Base-by-base conservation (phyloP, 176 grass and related monocot genomes). In the Typha latifolia region DNA sequence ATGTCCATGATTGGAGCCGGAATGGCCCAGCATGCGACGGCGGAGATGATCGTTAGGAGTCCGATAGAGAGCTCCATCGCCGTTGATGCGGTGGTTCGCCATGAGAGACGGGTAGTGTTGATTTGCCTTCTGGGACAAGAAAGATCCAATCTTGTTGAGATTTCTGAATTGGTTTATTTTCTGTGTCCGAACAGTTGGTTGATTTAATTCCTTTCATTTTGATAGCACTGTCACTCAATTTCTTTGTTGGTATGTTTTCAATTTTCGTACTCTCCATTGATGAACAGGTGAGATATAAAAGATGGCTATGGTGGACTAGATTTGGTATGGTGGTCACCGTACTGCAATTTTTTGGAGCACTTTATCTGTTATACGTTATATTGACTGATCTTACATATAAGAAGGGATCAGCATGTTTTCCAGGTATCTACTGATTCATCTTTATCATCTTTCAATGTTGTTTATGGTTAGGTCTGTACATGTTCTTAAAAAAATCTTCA, bases 261-360 rank as follows among this genome's bases (percentile, higher is more conserved):
- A 15, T 57, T 14, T 59, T 68, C 61, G 11, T 18, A 57, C 70
- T 76, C 70, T 81, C 68, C 47, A 16, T 47, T 32, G 48, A 67
- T 75, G 55, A 84, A 59, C 79, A 97, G 93, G 69, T 97, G 78
- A 92, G 83, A 74, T 97, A 97, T 70, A 97, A 79, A 84, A 66
- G 76, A 61, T 97, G 88, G 93, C 80, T 97, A 32, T 97, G 84
- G 78, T 97, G 93, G 88, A 89, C 88, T 55, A 87, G 93, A 92
- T 89, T 92, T 61, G 88, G 88, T 23, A 82, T 92, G 85, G 70
- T 63, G 7, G 79, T 97, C 57, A 87, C 88, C 80, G 94, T 71
- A 23, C 70, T 97, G 61, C 94, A 97, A 67, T 84, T 90, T 69
- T 49, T 90, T 63, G 88, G 72, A 12, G 88, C 85, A 62, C 69